Evolutionary conservation across 257 asterid genomes (phyloP), one percentile per base, ranked within the genome.

Genomic region (Linderniella brevidens): DNA sequence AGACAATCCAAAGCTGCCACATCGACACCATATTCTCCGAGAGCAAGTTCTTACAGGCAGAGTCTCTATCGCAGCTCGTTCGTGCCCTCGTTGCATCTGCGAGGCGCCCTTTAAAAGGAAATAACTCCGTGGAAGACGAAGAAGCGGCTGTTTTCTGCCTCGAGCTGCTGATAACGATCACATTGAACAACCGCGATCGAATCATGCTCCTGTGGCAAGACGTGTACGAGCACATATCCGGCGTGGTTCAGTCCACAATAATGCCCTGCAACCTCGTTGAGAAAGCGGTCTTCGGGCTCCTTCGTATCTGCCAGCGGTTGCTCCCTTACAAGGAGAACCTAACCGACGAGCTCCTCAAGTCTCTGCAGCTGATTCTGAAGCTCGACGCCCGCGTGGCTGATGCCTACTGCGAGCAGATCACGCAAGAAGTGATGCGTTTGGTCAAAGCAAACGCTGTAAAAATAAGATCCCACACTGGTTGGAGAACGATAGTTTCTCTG

Each of bases 321-420:
- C 95, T 87, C 61, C 97, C 97, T 18, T 87, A 87, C 72, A 83
- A 83, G 60, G 93, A 87, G 63, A 80, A 80, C 65, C 72, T 87
- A 15, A 74, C 93, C 0, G 97, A 87, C 17, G 95, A 80, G 70
- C 95, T 87, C 62, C 83, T 87, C 58, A 78, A 68, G 72, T 80
- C 97, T 29, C 70, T 83, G 71, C 97, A 83, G 54, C 78, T 88
- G 17, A 64, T 88, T 3, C 59, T 88, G 68, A 87, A 83, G 67
- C 93, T 88, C 9, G 95, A 88, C 62, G 93, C 97, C 37, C 79
- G 95, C 61, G 97, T 88, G 17, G 95, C 97, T 19, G 97, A 88
- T 58, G 86, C 88, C 41, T 88, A 83, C 49, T 85, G 94, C 57
- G 95, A 83, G 64, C 95, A 80, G 41, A 88, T 88, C 54, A 83